Evolutionary conservation across 148 eudicot species (phyloP).

Genomic region (Rhododendron ovatum): DNA sequence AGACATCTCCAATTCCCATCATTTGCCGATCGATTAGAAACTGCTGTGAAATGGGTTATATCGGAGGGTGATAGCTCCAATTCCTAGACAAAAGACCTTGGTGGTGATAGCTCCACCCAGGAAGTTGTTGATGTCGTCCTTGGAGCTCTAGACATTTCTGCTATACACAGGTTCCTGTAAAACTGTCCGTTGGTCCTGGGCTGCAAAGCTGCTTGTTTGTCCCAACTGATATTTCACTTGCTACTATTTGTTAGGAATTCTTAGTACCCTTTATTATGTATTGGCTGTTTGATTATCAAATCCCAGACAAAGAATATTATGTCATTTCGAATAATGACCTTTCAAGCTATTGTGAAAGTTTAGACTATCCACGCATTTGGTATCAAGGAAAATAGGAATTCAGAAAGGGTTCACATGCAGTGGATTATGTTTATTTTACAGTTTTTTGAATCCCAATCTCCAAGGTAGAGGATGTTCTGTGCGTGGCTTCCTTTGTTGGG

Average conservation of each 20-base stretch:
- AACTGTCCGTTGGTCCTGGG: neutral
- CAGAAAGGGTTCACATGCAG: neutral
- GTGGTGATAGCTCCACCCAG: slow-evolving; percentile 40
- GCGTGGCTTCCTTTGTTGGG: neutral
- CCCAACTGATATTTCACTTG: neutral
- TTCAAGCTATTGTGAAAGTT: neutral
- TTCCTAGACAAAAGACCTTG: slow-evolving; percentile 35
- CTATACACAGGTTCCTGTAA: neutral
- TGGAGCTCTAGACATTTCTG: slow-evolving; percentile 19
- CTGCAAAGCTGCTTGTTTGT: neutral
- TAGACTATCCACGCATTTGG: neutral
- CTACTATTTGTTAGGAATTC: neutral
- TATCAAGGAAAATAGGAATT: neutral
- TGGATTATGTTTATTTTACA: neutral
- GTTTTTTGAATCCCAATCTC: neutral
- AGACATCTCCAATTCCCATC: slow-evolving; percentile 50
- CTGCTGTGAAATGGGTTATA: slow-evolving; percentile 39
- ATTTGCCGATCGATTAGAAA: slow-evolving; percentile 41
- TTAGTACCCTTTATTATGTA: neutral
- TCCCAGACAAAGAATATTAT: neutral
- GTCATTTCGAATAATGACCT: neutral
- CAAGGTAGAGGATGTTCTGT: neutral
- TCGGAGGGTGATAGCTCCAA: slow-evolving; percentile 22
- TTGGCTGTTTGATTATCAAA: neutral
- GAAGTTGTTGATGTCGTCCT: slow-evolving; percentile 39